Evolutionary conservation across 1,139 yeast species (phyloP).

Genomic region (Yamadazyma diddensiae): DNA sequence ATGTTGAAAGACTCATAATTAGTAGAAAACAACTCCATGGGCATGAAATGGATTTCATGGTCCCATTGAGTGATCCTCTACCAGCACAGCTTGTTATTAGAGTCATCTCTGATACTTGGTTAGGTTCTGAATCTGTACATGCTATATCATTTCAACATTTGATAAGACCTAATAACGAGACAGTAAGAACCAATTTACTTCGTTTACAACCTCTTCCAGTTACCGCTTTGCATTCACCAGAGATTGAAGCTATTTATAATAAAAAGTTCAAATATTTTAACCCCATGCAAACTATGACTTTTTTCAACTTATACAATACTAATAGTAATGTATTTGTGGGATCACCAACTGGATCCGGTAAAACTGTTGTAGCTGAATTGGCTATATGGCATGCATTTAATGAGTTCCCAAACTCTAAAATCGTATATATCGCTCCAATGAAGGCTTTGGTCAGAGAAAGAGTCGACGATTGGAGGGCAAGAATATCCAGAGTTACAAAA

Average conservation of each 20-base stretch:
- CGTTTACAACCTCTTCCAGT: constrained; percentile 84
- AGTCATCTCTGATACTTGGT: constrained; percentile 82
- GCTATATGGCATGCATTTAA: constrained; percentile 96
- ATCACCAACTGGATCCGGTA: constrained; percentile 98
- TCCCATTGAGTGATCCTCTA: constrained; percentile 82
- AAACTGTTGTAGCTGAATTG: constrained; percentile 93
- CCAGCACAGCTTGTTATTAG: constrained; percentile 85
- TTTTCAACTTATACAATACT: constrained; percentile 81
- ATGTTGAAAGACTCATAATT: constrained; percentile 76
- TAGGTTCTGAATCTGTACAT: constrained; percentile 76
- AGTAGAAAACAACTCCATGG: constrained; percentile 55
- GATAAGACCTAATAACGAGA: constrained; percentile 84
- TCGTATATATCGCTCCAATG: constrained; percentile 98
- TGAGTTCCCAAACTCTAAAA: constrained; percentile 74
- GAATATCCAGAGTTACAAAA: constrained; percentile 62
- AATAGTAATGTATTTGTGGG: constrained; percentile 86
- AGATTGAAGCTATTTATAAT: constrained; percentile 66
- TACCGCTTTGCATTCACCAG: constrained; percentile 68
- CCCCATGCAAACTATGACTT: constrained; percentile 98
- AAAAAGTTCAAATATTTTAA: constrained; percentile 79
- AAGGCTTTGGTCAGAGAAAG: constrained; percentile 96
- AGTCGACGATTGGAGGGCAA: constrained; percentile 87
- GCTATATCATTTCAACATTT: constrained; percentile 88
- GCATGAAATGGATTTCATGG: constrained; percentile 87
- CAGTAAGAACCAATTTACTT: constrained; percentile 76